Conservation (phyloP, 768 basidiomycete species). For the Hypholoma fasciculare region DNA sequence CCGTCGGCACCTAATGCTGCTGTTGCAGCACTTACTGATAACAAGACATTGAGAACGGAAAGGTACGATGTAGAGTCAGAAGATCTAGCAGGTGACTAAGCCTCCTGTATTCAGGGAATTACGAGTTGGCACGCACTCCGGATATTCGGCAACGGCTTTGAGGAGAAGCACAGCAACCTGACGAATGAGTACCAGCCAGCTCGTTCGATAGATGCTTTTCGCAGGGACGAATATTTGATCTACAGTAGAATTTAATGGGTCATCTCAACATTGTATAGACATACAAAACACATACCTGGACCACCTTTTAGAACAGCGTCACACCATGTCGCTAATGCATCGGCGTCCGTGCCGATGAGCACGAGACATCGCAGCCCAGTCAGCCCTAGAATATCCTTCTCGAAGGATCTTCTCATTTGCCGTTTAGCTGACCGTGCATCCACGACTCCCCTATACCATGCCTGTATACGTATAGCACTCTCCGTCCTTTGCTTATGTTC, state of each 20-base stretch:
- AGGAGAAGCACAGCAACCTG: slow-evolving; percentile 51
- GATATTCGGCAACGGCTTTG: slow-evolving; percentile 44
- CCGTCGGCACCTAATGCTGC: slow-evolving; percentile 31
- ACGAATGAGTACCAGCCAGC: slow-evolving; percentile 65
- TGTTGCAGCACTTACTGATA: slow-evolving; percentile 30
- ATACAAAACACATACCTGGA: slow-evolving; percentile 27
- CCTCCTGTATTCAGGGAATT: not conserved
- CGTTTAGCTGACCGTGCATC: slow-evolving; percentile 41
- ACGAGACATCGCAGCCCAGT: slow-evolving; percentile 66
- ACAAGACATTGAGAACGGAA: slow-evolving; percentile 46
- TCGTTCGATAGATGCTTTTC: slow-evolving; percentile 33
- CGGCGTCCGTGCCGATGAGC: slow-evolving; percentile 55
- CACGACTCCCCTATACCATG: slow-evolving; percentile 62
- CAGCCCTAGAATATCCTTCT: slow-evolving; percentile 50
- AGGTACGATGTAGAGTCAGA: slow-evolving; percentile 46
- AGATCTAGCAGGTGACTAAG: slow-evolving; percentile 37
- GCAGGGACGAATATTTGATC: slow-evolving; percentile 41
- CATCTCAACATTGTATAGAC: not conserved
- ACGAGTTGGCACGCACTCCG: slow-evolving; percentile 42
- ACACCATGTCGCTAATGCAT: slow-evolving; percentile 49
- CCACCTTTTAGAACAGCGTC: slow-evolving; percentile 29
- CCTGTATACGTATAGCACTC: slow-evolving; percentile 61
- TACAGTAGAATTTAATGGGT: slow-evolving; percentile 16
- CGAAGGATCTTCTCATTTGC: slow-evolving; percentile 50
- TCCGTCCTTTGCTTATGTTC: slow-evolving; percentile 57